Evolutionary conservation across 164 flowering plant genomes (phyloP).

Genomic region (Vitis rupestris): DNA sequence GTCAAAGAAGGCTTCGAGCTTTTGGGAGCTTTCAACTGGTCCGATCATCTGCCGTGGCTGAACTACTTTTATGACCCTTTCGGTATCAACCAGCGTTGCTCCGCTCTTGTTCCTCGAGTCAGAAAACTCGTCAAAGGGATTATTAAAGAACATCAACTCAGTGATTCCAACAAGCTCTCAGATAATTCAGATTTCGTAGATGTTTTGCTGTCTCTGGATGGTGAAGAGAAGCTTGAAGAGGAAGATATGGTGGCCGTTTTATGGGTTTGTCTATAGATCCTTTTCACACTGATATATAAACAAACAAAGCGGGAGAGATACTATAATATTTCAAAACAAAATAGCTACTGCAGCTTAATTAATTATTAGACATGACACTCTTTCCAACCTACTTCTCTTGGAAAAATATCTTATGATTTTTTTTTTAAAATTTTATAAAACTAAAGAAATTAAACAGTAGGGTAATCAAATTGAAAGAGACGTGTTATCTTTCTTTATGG

Average conservation of each 20-base stretch:
- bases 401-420: too few relatives aligned
- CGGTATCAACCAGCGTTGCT: slow-evolving; percentile 39
- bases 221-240: slow-evolving; percentile 27
- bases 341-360: too few relatives aligned
- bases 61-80: slow-evolving; percentile 48
- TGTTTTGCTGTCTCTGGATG: slow-evolving; percentile 28
- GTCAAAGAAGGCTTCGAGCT: slow-evolving; percentile 81
- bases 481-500: too few relatives aligned
- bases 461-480: too few relatives aligned
- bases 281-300: too few relatives aligned
- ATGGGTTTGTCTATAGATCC: slow-evolving; percentile 21
- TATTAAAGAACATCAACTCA: slow-evolving; percentile 32
- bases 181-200: slow-evolving; percentile 29
- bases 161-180: not conserved
- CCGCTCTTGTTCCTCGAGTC: slow-evolving; percentile 54
- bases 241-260: slow-evolving; percentile 36
- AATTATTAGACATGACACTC: too few relatives aligned
- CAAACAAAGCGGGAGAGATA: too few relatives aligned
- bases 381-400: too few relatives aligned
- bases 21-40: slow-evolving; percentile 75
- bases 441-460: too few relatives aligned
- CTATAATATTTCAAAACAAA: too few relatives aligned
- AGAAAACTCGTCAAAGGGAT: slow-evolving; percentile 40
- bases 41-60: slow-evolving; percentile 68
- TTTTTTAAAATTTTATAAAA: too few relatives aligned